phyloP scores from a whole-genome alignment of 306 rosid species.

The Cicer judaicum region DNA sequence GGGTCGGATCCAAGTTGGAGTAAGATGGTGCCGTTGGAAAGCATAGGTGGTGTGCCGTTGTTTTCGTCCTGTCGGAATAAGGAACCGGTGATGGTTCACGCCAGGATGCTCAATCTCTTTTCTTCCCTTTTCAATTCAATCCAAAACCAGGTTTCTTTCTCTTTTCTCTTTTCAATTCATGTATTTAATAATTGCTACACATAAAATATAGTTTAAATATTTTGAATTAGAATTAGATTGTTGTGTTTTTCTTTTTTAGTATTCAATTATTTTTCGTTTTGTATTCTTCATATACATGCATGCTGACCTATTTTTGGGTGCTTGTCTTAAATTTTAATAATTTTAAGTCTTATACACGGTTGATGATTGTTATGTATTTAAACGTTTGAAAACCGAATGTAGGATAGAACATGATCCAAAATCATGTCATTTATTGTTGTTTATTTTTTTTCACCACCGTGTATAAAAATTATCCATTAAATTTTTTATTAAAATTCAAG shows the following conservation, averaged over 20 bases:
- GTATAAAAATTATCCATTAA: no score
- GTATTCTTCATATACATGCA: no score
- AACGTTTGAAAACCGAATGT: neutral
- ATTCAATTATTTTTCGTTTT: no score
- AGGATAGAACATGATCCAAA: no score
- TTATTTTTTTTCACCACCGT: neutral
- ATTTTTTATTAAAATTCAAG: no score
- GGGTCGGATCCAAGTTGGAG: slow-evolving; percentile 41
- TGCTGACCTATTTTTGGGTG: no score
- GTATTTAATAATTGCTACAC: neutral
- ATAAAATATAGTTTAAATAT: no score
- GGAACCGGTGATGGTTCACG: slow-evolving; percentile 69
- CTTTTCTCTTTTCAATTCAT: neutral
- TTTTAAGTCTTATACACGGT: no score
- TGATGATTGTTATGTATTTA: neutral
- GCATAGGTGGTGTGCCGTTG: slow-evolving; percentile 47
- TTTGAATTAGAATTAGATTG: no score
- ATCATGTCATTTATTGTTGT: neutral
- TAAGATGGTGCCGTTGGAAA: slow-evolving; percentile 52
- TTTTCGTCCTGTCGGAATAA: slow-evolving; percentile 45
- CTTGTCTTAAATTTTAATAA: no score
- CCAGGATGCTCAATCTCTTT: slow-evolving; percentile 60
- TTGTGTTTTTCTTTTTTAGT: no score
- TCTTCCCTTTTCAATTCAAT: slow-evolving; percentile 46
- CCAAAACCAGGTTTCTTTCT: slow-evolving; percentile 62